phyloP scores from a whole-genome alignment of 371 early-diverging fungal species.

The Mortierella polycephala region DNA sequence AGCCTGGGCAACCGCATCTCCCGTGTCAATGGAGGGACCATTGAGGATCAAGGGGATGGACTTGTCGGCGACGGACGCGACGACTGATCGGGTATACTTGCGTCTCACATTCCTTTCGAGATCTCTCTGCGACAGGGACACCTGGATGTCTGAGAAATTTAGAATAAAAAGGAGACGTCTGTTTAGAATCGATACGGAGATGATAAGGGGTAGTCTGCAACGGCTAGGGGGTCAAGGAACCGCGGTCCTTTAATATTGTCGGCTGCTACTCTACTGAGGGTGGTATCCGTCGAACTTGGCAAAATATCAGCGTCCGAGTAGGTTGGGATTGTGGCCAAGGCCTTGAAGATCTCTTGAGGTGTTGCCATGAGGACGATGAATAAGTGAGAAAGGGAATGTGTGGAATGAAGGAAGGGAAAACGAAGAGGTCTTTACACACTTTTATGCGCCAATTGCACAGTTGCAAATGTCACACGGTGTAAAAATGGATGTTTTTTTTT shows the following conservation, averaged over 20 bases:
- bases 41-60: slow-evolving; percentile 32
- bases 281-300: slow-evolving; percentile 34
- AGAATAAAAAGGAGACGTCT: neutral
- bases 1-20: slow-evolving; percentile 40
- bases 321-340: slow-evolving; percentile 50
- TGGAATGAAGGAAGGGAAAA: neutral
- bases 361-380: slow-evolving; percentile 29
- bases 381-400: slow-evolving; percentile 5
- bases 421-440: too few species aligned
- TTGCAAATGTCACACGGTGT: too few species aligned
- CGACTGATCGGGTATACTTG: slow-evolving; percentile 44
- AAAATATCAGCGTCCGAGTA: slow-evolving; percentile 55
- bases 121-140: slow-evolving; percentile 58
- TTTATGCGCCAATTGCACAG: too few species aligned
- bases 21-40: slow-evolving; percentile 46
- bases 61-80: slow-evolving; percentile 25
- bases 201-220: too few species aligned
- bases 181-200: too few species aligned
- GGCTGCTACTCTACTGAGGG: slow-evolving; percentile 27
- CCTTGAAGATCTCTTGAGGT: slow-evolving; percentile 51
- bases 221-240: neutral
- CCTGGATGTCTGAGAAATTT: slow-evolving; percentile 33
- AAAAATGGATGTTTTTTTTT: too few species aligned
- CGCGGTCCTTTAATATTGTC: neutral
- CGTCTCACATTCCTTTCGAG: slow-evolving; percentile 59